Evolutionary conservation across 2,329 filamentous ascomycete genomes (phyloP).

Genomic region (Rugonectria rugulosa): DNA sequence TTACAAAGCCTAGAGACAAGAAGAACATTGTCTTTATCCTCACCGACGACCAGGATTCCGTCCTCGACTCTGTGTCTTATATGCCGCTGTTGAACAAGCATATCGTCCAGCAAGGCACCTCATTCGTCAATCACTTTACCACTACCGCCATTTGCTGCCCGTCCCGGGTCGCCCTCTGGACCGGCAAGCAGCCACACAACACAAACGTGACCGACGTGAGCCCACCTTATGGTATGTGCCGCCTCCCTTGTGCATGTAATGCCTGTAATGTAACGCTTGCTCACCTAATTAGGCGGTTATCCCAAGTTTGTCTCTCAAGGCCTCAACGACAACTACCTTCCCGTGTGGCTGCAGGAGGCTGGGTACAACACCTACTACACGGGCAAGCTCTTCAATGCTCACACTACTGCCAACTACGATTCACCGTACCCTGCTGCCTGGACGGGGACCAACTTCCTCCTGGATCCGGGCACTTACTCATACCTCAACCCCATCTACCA

Average conservation of each 20-base stretch:
- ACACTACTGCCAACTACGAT: conserved; percentile 68
- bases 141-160: conserved; percentile 74
- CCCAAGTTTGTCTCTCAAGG: conserved; percentile 72
- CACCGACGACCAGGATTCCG: conserved; percentile 72
- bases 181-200: conserved; percentile 72
- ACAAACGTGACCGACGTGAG: conserved; percentile 70
- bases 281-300: conserved; percentile 52
- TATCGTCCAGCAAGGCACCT: conserved; percentile 64
- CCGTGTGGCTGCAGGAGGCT: conserved; percentile 72
- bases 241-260: too few species aligned
- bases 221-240: conserved; percentile 57
- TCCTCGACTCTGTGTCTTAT: conserved; percentile 67
- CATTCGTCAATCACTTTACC: conserved; percentile 69
- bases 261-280: background rate
- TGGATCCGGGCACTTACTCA: conserved; percentile 48
- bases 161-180: conserved; percentile 70
- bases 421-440: conserved; percentile 64
- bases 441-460: conserved; percentile 52
- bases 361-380: conserved; percentile 77
- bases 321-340: conserved; percentile 72
- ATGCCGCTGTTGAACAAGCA: conserved; percentile 66
- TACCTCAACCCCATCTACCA: conserved; percentile 60
- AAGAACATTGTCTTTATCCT: conserved; percentile 72
- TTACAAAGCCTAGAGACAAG: background rate
- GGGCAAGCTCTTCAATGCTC: conserved; percentile 76